Conservation (phyloP, 1,284 basidiomycete species). For the Wallemia mellicola region DNA sequence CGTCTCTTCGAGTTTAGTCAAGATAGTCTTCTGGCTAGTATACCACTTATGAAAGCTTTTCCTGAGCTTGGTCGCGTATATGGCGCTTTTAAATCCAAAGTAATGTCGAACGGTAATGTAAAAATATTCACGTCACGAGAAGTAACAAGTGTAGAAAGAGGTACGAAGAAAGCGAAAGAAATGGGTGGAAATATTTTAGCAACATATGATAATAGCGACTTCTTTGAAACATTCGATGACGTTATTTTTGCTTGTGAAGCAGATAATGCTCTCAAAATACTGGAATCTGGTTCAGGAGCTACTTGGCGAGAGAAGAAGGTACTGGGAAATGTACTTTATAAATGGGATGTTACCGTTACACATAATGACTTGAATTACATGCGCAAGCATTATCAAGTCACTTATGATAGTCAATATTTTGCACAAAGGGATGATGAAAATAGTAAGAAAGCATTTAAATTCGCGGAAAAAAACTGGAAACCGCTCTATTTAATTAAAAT, state of each 20-base stretch:
- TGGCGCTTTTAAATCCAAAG: slow-evolving; percentile 20
- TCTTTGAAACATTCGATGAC: slow-evolving; percentile 6
- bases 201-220: slow-evolving; percentile 6
- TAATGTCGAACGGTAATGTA: slow-evolving; percentile 20
- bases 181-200: background rate
- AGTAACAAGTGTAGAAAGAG: slow-evolving; percentile 17
- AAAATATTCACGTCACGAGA: slow-evolving; percentile 19
- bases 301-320: slow-evolving; percentile 11
- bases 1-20: slow-evolving; percentile 11
- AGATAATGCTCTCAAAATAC: slow-evolving; percentile 12
- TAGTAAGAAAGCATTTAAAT: slow-evolving; percentile 16
- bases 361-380: slow-evolving; percentile 12
- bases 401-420: slow-evolving; percentile 2
- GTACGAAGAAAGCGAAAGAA: slow-evolving; percentile 8
- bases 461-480: slow-evolving; percentile 23
- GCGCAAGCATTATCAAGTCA: slow-evolving; percentile 11
- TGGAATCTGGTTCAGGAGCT: slow-evolving; percentile 4
- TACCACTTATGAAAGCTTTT: slow-evolving; percentile 13
- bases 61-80: slow-evolving; percentile 22
- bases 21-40: slow-evolving; percentile 3
- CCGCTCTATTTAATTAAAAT: slow-evolving; percentile 29
- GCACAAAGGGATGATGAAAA: slow-evolving; percentile 8
- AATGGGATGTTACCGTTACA: slow-evolving; percentile 13
- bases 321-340: slow-evolving; percentile 11
- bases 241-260: slow-evolving; percentile 9